Percentiles rank a stretch among this genome's conserved stretches.
Conservation (phyloP, 192 early-diverging fungal species). For the Coemansia sp. region DNA sequence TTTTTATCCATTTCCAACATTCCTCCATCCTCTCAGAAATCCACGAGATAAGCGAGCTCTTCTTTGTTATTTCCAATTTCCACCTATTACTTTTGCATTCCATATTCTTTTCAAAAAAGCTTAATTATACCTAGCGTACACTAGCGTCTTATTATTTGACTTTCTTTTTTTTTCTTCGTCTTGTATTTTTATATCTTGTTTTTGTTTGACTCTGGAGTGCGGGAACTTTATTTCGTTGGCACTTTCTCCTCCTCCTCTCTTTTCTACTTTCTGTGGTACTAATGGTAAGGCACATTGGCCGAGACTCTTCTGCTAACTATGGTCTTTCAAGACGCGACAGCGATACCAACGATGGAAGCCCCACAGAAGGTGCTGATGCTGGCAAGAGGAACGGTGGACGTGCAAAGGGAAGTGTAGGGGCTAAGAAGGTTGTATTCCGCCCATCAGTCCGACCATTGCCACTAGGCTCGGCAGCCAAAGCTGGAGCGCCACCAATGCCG, state of each 20-base stretch:
- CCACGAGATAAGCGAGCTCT: not conserved
- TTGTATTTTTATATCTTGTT: conserved; percentile 6
- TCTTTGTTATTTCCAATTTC: not conserved
- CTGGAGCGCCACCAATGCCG: not conserved
- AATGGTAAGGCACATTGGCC: conserved; percentile 12
- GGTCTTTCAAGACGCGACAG: conserved; percentile 5
- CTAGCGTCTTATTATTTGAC: not conserved
- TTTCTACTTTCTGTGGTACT: not conserved
- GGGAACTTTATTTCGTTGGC: not conserved
- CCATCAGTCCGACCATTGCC: conserved; percentile 41
- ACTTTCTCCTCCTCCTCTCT: not conserved
- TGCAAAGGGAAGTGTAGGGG: conserved; percentile 9
- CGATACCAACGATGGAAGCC: conserved; percentile 1
- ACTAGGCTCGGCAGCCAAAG: conserved; percentile 2
- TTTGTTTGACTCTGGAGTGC: not conserved
- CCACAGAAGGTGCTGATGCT: conserved; percentile 5
- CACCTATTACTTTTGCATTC: not conserved
- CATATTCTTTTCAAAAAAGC: not conserved
- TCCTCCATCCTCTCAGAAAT: not conserved
- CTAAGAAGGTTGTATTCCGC: conserved; percentile 35
- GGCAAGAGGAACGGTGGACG: conserved; percentile 6
- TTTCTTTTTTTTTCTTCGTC: not conserved
- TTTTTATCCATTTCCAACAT: not conserved
- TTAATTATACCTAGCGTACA: not conserved
- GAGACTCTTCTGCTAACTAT: conserved; percentile 9